Percentiles rank a stretch among this genome's conserved stretches.
phyloP scores from a whole-genome alignment of 2,329 filamentous ascomycete species.

The Pseudopyrenochaeta lycopersici region DNA sequence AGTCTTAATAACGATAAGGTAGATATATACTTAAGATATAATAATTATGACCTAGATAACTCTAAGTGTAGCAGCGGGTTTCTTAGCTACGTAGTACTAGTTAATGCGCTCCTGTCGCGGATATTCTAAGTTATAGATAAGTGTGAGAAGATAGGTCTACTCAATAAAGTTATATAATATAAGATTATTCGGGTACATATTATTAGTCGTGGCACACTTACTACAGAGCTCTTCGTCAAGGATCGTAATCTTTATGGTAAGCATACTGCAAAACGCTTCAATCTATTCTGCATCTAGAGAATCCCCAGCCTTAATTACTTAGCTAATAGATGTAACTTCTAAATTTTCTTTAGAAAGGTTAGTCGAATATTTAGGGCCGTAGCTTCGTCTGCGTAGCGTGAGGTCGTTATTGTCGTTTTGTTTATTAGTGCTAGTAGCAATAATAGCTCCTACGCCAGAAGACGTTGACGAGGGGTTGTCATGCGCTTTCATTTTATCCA shows the following conservation, averaged over 20 bases:
- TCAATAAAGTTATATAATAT: slow-evolving; percentile 72
- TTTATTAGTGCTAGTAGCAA: slow-evolving; percentile 27
- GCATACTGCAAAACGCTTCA: slow-evolving; percentile 68
- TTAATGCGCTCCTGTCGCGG: slow-evolving; percentile 73
- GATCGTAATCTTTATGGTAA: slow-evolving; percentile 72
- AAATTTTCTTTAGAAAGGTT: slow-evolving; percentile 58
- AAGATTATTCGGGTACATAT: slow-evolving; percentile 75
- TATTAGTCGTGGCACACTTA: slow-evolving; percentile 61
- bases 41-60: slow-evolving; percentile 82
- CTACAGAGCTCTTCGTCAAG: slow-evolving; percentile 72
- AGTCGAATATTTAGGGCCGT: slow-evolving; percentile 52
- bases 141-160: slow-evolving; percentile 77
- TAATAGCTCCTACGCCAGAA: slow-evolving; percentile 2
- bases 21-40: slow-evolving; percentile 78
- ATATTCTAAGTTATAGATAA: slow-evolving; percentile 83
- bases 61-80: slow-evolving; percentile 74
- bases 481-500: slow-evolving; percentile 63
- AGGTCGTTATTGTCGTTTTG: slow-evolving; percentile 6
- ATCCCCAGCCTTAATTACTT: slow-evolving; percentile 68
- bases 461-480: slow-evolving; percentile 46
- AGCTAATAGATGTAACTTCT: slow-evolving; percentile 69
- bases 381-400: slow-evolving; percentile 38
- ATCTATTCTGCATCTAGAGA: slow-evolving; percentile 71
- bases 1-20: slow-evolving; percentile 75
- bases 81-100: slow-evolving; percentile 79